Base-by-base conservation (phyloP, 345 rosid genomes). In the Eucalyptus cloeziana region DNA sequence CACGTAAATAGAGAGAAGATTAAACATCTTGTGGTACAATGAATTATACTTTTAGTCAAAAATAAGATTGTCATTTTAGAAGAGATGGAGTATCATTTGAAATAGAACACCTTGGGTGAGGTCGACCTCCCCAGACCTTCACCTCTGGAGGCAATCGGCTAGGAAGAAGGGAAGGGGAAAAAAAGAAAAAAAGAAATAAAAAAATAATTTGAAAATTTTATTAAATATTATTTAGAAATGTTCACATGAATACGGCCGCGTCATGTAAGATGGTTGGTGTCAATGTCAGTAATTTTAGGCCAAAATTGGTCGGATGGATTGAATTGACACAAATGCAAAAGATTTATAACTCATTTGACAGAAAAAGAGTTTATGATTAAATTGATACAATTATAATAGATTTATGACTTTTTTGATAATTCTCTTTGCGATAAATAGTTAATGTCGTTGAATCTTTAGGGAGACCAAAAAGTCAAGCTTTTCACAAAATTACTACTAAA, bases 221-320 rank as follows among this genome's bases (percentile, higher is more conserved):
- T 3, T 19, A 52, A 52, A 52, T 17, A 7, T 19, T 52, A 52
- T 19, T 52, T 3, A 51, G 4, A 50, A 52, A 17, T 52, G 4
- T 52, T 4, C 24, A 52, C 24, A 17, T 17, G 2, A 51, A 51
- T 51, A 51, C 0, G 9, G 0, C 0, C 4, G 1, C 0, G 22
- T 17, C 9, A 51, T 51, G 22, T 51, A 17, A 52, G 10, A 52
- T 19, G 10, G 2, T 19, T 52, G 10, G 1, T 1, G 1, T 51
- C 4, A 1, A 52, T 52, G 10, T 52, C 0, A 52, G 2, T 0
- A 8, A 52, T 52, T 52, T 52, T 19, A 19, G 24, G 4, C 0
- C 10, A 52, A 52, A 19, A 52, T 52, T 52, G 1, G 9, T 7
- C 0, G 5, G 0, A 56, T 21, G 0, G 0, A 56, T 0, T 22